Percentiles rank a stretch among this genome's conserved stretches.
phyloP scores from a whole-genome alignment of 2,329 filamentous ascomycete genomes.

The Scedosporium boydii region DNA sequence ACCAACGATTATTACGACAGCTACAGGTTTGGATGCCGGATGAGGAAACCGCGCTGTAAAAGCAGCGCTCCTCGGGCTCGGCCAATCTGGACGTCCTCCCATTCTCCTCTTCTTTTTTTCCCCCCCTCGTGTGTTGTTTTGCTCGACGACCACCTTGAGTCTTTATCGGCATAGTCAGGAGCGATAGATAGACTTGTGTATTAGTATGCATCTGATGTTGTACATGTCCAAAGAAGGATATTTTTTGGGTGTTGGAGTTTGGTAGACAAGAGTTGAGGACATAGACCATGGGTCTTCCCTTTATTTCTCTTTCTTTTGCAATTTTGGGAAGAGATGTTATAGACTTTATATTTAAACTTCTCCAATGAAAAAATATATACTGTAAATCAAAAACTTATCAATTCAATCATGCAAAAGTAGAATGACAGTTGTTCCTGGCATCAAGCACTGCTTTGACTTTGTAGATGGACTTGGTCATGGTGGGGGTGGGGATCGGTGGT shows the following conservation, averaged over 20 bases:
- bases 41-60: constrained; percentile 16
- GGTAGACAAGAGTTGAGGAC: constrained; percentile 1
- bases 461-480: not conserved
- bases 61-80: not conserved
- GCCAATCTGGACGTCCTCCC: constrained; percentile 12
- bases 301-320: not conserved
- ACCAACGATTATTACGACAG: constrained; percentile 75
- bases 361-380: not conserved
- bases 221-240: not conserved
- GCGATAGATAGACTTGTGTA: constrained; percentile 7
- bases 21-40: constrained; percentile 46
- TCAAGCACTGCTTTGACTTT: not conserved
- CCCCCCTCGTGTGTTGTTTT: not conserved
- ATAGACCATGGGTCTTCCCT: not conserved
- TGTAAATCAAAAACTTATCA: too few relatives aligned
- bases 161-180: constrained; percentile 4
- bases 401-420: too few relatives aligned
- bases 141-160: not conserved
- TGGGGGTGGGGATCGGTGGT: not conserved
- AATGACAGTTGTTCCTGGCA: too few relatives aligned
- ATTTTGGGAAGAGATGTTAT: not conserved
- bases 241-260: constrained; percentile 3
- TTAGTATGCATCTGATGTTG: constrained; percentile 2
- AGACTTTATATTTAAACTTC: not conserved
- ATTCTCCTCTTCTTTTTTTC: constrained; percentile 1